A percentile compares a stretch with the other conserved stretches of the same genome.
These are phyloP conservation scores for Cucumis hystrix DNA, from an alignment of 306 rosid species.

Conservation along the genomic window DNA sequence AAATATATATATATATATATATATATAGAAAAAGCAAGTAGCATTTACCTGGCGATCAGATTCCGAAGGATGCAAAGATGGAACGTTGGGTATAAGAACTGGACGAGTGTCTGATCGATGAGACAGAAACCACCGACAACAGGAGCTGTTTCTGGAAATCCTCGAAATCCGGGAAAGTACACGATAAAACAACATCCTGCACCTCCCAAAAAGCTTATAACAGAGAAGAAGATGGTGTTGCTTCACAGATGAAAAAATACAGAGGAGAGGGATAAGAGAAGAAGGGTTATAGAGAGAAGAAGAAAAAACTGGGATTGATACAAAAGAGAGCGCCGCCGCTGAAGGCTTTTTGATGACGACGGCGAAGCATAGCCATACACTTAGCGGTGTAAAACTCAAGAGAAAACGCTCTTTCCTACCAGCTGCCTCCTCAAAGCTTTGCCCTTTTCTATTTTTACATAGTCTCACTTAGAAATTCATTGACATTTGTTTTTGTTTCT, in stretches of 20 bases:
- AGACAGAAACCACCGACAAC: conserved; percentile 31
- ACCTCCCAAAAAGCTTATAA: not conserved
- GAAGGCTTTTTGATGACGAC: conserved; percentile 4
- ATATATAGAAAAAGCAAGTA: not conserved
- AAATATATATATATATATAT: not conserved
- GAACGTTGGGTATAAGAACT: conserved; percentile 1
- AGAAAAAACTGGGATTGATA: not conserved
- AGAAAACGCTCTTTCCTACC: not conserved
- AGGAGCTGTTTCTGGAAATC: conserved; percentile 32
- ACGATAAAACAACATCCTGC: conserved; percentile 37
- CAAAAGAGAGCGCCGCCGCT: not conserved
- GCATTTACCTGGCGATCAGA: conserved; percentile 31
- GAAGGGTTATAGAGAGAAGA: not conserved
- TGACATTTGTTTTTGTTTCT: too few species aligned
- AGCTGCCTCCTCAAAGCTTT: not conserved
- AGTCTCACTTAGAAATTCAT: not conserved
- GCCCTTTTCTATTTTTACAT: not conserved
- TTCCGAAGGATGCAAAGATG: conserved; percentile 11
- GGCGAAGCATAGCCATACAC: conserved; percentile 2
- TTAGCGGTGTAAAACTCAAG: not conserved
- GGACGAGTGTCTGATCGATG: conserved; percentile 18
- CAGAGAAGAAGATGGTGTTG: not conserved
- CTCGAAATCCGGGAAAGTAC: conserved; percentile 38
- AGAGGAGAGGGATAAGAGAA: not conserved
- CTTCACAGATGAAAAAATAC: not conserved